Evolutionary conservation across 805 yeast species (phyloP).

Genomic region (Pichia cephalocereana): DNA sequence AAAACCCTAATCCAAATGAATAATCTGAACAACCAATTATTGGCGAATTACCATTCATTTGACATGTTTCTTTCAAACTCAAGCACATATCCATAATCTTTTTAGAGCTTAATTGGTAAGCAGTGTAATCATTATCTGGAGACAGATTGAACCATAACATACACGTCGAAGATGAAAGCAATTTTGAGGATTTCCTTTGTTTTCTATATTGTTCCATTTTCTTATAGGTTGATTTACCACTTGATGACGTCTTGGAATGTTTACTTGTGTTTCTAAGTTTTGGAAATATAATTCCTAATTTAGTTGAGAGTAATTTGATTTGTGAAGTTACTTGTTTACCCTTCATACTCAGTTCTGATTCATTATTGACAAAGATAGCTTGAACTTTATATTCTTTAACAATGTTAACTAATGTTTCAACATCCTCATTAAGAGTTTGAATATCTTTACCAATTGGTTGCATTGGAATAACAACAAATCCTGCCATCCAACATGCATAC

Average conservation of each 20-base stretch:
- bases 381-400: constrained; percentile 62
- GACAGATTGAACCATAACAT: constrained; percentile 62
- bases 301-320: constrained; percentile 35
- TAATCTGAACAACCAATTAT: constrained; percentile 83
- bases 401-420: constrained; percentile 53
- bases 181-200: constrained; percentile 17
- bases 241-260: constrained; percentile 31
- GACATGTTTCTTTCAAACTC: constrained; percentile 86
- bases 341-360: constrained; percentile 60
- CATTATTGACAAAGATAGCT: constrained; percentile 70
- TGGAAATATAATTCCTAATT: constrained; percentile 28
- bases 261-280: constrained; percentile 62
- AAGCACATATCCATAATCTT: constrained; percentile 73
- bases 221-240: constrained; percentile 29
- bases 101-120: constrained; percentile 48
- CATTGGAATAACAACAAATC: constrained; percentile 69
- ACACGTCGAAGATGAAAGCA: constrained; percentile 25
- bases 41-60: constrained; percentile 60
- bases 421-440: constrained; percentile 59
- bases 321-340: constrained; percentile 55
- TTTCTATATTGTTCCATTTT: constrained; percentile 30
- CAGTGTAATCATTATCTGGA: constrained; percentile 60
- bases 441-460: constrained; percentile 55
- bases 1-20: constrained; percentile 76
- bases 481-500: constrained; percentile 78